Conservation (phyloP, 371 early-diverging fungal species). For the Blakeslea trispora region DNA sequence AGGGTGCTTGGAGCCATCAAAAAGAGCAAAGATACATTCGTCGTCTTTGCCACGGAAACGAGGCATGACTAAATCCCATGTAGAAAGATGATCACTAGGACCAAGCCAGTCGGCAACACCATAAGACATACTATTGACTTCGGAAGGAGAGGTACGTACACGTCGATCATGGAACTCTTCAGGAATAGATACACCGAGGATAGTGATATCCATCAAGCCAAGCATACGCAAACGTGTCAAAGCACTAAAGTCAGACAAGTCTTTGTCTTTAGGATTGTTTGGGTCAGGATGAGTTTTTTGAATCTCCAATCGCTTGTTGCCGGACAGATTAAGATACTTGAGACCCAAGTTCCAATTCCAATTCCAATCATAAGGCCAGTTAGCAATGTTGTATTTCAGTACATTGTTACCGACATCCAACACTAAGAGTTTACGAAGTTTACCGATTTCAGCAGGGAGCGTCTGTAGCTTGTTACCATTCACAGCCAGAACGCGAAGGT, state of each 20-base stretch:
- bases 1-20: constrained; percentile 74
- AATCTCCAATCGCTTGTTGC: constrained; percentile 89
- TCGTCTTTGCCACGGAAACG: constrained; percentile 81
- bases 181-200: constrained; percentile 75
- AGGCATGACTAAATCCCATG: constrained; percentile 85
- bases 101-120: constrained; percentile 87
- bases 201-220: constrained; percentile 89
- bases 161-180: constrained; percentile 83
- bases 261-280: constrained; percentile 48
- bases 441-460: constrained; percentile 90
- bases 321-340: constrained; percentile 87
- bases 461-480: constrained; percentile 91
- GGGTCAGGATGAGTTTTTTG: constrained; percentile 62
- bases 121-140: constrained; percentile 79
- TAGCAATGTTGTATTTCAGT: constrained; percentile 90
- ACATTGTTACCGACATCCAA: constrained; percentile 88
- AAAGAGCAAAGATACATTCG: constrained; percentile 87
- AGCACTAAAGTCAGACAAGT: constrained; percentile 78
- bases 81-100: constrained; percentile 61
- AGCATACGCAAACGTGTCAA: constrained; percentile 75
- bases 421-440: constrained; percentile 71
- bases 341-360: constrained; percentile 93
- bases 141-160: constrained; percentile 83
- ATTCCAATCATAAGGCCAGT: constrained; percentile 97
- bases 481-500: constrained; percentile 73